Percentiles rank a stretch among this genome's conserved stretches.
phyloP scores from a whole-genome alignment of 768 basidiomycete species.

The Coprinellus micaceus region DNA sequence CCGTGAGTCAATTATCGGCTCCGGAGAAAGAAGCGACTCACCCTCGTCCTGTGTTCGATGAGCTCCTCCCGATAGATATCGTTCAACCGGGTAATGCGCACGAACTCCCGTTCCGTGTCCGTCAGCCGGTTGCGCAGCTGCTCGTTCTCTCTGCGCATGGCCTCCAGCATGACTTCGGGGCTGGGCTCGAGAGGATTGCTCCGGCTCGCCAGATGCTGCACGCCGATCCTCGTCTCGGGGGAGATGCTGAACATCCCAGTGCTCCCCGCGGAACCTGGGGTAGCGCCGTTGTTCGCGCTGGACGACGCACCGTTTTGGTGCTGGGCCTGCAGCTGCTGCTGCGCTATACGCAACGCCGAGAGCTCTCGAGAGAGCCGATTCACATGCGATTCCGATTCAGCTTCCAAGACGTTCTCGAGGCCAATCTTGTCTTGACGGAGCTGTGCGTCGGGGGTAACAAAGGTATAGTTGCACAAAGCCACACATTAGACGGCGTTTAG shows the following conservation, averaged over 20 bases:
- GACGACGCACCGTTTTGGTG: slow-evolving; percentile 18
- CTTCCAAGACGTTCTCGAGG: slow-evolving; percentile 77
- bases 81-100: slow-evolving; percentile 69
- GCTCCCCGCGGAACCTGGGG: slow-evolving; percentile 4
- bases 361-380: slow-evolving; percentile 72
- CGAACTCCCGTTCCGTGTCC: slow-evolving; percentile 74
- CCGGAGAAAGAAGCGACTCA: slow-evolving; percentile 36
- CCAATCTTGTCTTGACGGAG: slow-evolving; percentile 82
- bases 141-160: slow-evolving; percentile 78
- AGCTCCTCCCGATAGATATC: slow-evolving; percentile 84
- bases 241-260: slow-evolving; percentile 23
- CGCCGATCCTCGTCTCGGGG: slow-evolving; percentile 29
- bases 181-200: slow-evolving; percentile 34
- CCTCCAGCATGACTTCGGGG: slow-evolving; percentile 64
- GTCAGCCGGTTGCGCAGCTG: slow-evolving; percentile 61
- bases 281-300: slow-evolving; percentile 16
- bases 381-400: slow-evolving; percentile 83
- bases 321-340: slow-evolving; percentile 42
- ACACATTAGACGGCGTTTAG: neutral
- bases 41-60: slow-evolving; percentile 70
- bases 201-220: slow-evolving; percentile 26
- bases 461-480: neutral
- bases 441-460: slow-evolving; percentile 31
- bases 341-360: slow-evolving; percentile 56
- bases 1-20: slow-evolving; percentile 5